Percentiles rank a stretch among this genome's conserved stretches.
These are phyloP conservation scores for Solanum virginianum DNA, from an alignment of 257 asterid genomes.

Conservation along the genomic window DNA sequence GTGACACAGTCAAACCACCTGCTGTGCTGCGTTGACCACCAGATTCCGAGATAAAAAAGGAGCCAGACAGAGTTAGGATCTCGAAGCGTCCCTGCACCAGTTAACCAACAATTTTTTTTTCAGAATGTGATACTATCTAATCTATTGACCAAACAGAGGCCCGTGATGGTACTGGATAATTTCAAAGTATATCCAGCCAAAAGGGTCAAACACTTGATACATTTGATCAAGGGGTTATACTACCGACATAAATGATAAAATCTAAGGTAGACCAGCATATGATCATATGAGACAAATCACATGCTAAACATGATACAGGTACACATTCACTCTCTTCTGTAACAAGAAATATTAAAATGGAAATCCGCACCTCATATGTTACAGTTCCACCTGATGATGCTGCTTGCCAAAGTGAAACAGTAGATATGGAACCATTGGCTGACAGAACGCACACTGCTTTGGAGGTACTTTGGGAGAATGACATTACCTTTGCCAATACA, in stretches of 20 bases:
- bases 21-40: constrained; percentile 5
- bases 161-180: neutral
- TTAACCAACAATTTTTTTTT: neutral
- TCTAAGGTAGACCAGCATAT: neutral
- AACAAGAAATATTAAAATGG: neutral
- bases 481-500: constrained; percentile 4
- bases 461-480: neutral
- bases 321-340: neutral
- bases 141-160: neutral
- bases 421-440: constrained; percentile 9
- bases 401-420: constrained; percentile 1
- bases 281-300: neutral
- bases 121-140: neutral
- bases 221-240: neutral
- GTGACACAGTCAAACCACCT: constrained; percentile 1
- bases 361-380: constrained; percentile 6
- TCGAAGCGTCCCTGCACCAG: constrained; percentile 6
- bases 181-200: neutral
- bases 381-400: constrained; percentile 1
- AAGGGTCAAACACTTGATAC: neutral
- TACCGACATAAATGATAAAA: neutral
- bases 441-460: constrained; percentile 1
- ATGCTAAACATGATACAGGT: neutral
- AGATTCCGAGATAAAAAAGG: neutral
- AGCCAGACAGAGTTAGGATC: constrained; percentile 6